Evolutionary conservation across 306 rosid genomes (phyloP).

Genomic region (Rosa persica): DNA sequence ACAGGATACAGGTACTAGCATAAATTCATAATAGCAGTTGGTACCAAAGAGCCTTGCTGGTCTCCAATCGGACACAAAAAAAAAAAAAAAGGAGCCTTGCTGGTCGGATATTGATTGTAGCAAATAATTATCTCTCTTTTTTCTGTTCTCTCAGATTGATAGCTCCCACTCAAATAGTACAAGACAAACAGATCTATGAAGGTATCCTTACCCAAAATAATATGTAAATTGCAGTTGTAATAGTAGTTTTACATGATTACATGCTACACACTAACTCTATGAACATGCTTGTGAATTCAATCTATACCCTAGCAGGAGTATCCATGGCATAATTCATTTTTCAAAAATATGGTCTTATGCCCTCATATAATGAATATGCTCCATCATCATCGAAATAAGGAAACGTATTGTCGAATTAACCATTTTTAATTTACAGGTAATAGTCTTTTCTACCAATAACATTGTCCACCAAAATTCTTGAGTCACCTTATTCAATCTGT

Average conservation of each 20-base stretch:
- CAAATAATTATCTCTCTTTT: not conserved
- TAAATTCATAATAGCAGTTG: not conserved
- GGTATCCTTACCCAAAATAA: not conserved
- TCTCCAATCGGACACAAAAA: too few species aligned
- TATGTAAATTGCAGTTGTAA: not conserved
- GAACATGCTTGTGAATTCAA: not conserved
- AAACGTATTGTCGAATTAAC: not conserved
- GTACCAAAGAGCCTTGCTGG: not conserved
- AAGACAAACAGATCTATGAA: not conserved
- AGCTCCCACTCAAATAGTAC: not conserved
- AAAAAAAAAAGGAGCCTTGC: not conserved
- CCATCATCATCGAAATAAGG: constrained; percentile 5
- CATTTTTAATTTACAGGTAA: not conserved
- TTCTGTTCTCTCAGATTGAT: not conserved
- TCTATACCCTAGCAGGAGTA: not conserved
- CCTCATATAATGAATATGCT: not conserved
- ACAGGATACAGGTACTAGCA: not conserved
- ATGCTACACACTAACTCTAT: not conserved
- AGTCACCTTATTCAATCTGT: not conserved
- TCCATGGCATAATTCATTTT: not conserved
- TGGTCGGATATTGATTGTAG: not conserved
- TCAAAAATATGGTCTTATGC: not conserved
- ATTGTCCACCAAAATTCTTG: not conserved
- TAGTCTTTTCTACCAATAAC: not conserved
- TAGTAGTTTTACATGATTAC: not conserved